Evolutionary conservation across 23 red algal species (phyloP).

Genomic region (Cyanidiococcus yangmingshanensis): DNA sequence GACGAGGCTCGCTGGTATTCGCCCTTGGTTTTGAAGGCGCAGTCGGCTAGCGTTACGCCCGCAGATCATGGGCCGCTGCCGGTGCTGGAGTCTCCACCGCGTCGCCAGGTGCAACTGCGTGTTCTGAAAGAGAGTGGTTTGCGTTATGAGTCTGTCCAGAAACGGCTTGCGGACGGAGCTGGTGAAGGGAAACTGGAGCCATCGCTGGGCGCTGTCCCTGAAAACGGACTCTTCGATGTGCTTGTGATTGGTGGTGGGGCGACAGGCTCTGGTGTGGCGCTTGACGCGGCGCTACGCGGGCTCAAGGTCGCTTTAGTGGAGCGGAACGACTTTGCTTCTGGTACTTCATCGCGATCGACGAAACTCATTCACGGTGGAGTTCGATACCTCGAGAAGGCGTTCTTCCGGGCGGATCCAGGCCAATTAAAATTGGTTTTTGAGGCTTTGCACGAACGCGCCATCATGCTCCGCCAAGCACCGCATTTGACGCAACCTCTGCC

Average conservation of each 20-base stretch:
- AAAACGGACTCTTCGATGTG: conserved; percentile 46
- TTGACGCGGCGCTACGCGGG: conserved; percentile 74
- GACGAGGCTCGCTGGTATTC: neutral
- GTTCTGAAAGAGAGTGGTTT: neutral
- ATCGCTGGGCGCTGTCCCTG: neutral
- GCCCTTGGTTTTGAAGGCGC: neutral
- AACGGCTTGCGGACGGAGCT: neutral
- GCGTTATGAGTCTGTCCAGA: conserved; percentile 5
- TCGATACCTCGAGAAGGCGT: conserved; percentile 93
- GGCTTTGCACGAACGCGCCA: conserved; percentile 65
- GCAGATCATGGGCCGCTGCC: neutral
- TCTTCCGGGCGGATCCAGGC: conserved; percentile 72
- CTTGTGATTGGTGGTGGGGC: conserved; percentile 89
- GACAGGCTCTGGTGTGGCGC: conserved; percentile 61
- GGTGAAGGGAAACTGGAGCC: neutral
- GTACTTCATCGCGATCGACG: conserved; percentile 59
- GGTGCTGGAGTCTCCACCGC: conserved; percentile 2
- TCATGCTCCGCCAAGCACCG: conserved; percentile 86
- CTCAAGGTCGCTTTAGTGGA: conserved; percentile 81
- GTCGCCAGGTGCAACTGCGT: neutral
- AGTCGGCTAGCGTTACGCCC: neutral
- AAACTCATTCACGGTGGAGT: conserved; percentile 89
- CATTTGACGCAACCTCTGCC: conserved; percentile 75
- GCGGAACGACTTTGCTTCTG: conserved; percentile 82
- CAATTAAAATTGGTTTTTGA: conserved; percentile 84